Percentiles rank a stretch among this genome's conserved stretches.
Evolutionary conservation across 768 basidiomycete genomes (phyloP).

Genomic region (Trametes punicea): DNA sequence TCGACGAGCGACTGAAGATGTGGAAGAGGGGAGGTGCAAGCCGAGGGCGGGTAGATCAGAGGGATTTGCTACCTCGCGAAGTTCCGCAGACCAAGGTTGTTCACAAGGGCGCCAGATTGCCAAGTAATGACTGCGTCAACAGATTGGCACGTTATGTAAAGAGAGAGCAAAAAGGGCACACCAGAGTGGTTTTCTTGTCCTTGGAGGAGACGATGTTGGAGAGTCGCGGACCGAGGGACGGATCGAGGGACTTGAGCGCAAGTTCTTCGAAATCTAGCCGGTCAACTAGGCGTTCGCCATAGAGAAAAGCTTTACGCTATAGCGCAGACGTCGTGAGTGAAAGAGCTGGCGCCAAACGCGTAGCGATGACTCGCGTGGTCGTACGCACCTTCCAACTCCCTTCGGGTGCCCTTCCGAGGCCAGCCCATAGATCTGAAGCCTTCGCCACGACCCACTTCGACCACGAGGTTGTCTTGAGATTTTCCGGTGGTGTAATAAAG

Average conservation of each 20-base stretch:
- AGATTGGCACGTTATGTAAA: constrained; percentile 13
- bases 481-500: constrained; percentile 30
- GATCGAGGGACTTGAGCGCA: constrained; percentile 68
- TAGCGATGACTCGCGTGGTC: not conserved
- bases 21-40: constrained; percentile 32
- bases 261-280: constrained; percentile 79
- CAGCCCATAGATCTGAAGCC: constrained; percentile 56
- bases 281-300: constrained; percentile 68
- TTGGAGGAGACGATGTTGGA: constrained; percentile 18
- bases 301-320: constrained; percentile 57
- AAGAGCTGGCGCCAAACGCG: too few relatives aligned
- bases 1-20: constrained; percentile 53
- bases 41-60: constrained; percentile 49
- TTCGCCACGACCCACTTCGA: constrained; percentile 50
- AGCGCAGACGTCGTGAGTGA: not conserved
- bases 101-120: not conserved
- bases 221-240: constrained; percentile 54
- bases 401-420: constrained; percentile 61
- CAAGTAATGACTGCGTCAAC: constrained; percentile 21
- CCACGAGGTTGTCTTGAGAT: constrained; percentile 36
- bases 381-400: constrained; percentile 69
- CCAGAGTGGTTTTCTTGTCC: constrained; percentile 16
- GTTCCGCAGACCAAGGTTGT: not conserved
- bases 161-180: constrained; percentile 5
- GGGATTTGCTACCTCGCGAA: constrained; percentile 45